These are phyloP conservation scores for Collybia nuda DNA, from an alignment of 768 basidiomycete genomes.

Conservation along the genomic window DNA sequence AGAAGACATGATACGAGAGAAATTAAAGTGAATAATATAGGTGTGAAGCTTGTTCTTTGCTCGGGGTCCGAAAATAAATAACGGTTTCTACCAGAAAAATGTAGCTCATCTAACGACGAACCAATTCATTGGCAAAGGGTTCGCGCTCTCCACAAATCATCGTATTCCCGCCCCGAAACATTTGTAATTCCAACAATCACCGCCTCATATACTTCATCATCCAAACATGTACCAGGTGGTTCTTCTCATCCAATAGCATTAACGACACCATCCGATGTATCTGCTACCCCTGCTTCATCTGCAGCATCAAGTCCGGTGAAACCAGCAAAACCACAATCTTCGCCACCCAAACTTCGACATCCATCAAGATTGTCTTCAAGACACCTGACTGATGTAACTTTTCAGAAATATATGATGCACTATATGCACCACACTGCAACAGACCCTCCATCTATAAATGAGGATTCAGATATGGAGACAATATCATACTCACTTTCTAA, in stretches of 20 bases:
- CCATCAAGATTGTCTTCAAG: constrained; percentile 65
- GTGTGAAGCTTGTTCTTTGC: constrained; percentile 30
- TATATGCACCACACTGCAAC: constrained; percentile 65
- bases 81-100: constrained; percentile 32
- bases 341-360: constrained; percentile 60
- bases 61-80: background rate
- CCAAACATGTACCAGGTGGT: background rate
- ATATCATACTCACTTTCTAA: background rate
- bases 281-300: constrained; percentile 13
- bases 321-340: constrained; percentile 17
- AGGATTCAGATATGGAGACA: constrained; percentile 9
- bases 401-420: constrained; percentile 76
- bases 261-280: constrained; percentile 19
- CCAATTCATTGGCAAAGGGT: constrained; percentile 56
- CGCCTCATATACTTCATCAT: constrained; percentile 10
- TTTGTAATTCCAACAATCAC: constrained; percentile 46
- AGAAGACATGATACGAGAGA: constrained; percentile 41
- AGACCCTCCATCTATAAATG: constrained; percentile 11
- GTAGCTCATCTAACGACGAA: constrained; percentile 57
- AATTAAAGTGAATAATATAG: constrained; percentile 47
- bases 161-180: constrained; percentile 47
- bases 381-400: constrained; percentile 70
- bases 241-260: constrained; percentile 11
- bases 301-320: constrained; percentile 27
- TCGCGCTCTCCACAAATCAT: constrained; percentile 46